Evolutionary conservation across 495 filamentous ascomycete genomes (phyloP), one percentile per base, ranked within the genome.

Genomic region (Penicillium bovifimosum): DNA sequence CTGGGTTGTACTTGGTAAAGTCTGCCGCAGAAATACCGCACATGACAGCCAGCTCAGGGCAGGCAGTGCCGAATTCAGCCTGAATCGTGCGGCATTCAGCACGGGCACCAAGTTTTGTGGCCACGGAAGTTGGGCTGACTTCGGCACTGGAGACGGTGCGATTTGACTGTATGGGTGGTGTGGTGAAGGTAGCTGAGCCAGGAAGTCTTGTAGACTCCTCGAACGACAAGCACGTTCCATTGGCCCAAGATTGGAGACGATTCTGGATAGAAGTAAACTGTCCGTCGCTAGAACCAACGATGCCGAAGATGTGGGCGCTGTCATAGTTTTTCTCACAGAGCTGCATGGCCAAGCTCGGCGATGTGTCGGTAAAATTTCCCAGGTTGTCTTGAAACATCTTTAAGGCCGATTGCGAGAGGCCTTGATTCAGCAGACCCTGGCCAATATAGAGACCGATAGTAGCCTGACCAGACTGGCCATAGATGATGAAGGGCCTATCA

Each of bases 1-100:
- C 53, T 1, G 69, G 36, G 58, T 78, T 79, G 56, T 62, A 71
- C 46, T 67, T 66, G 24, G 56, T 67, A 39, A 78, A 72, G 28
- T 74, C 59, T 0, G 53, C 60, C 3, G 27, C 39, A 8, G 65
- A 58, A 13, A 78, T 73, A 17, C 66, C 69, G 52, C 77, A 79
- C 44, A 13, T 20, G 2, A 11, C 6, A 16, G 40, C 40, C 10
- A 42, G 9, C 2, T 10, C 40, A 14, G 40, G 20, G 24, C 40
- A 41, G 40, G 29, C 24, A 27, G n/a, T 28, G 38, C 31, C 31
- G 9, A 11, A 32, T 9, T 32, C 31, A 9, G 11, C 31, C 31
- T 32, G 31, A 32, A 32, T 11, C 7, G 31, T 32, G 31, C 31
- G 31, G 11, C 31, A 32, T 9, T 32, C 31, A 32, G 31, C 31